Conservation (phyloP, 352 stramenopile species). For the Pythium volutum region DNA sequence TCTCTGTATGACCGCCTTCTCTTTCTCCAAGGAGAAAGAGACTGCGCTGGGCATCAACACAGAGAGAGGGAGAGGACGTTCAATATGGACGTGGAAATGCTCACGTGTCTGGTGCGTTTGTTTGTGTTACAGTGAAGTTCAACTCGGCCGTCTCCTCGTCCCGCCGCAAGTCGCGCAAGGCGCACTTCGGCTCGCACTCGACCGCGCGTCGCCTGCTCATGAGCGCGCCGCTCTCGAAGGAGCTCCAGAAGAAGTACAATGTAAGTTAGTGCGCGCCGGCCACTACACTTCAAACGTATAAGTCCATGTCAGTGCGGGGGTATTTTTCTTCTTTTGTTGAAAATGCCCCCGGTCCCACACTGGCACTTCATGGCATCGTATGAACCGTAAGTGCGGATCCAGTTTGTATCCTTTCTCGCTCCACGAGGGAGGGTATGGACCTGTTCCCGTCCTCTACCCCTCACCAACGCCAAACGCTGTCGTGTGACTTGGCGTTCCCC, state of each 20-base stretch:
- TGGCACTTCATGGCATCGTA: slow-evolving; percentile 90
- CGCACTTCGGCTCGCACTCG: slow-evolving; percentile 98
- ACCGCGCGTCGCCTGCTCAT: slow-evolving; percentile 96
- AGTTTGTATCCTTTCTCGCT: not conserved
- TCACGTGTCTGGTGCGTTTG: slow-evolving; percentile 3
- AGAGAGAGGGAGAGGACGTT: not conserved
- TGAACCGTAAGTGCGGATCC: slow-evolving; percentile 78
- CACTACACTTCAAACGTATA: slow-evolving; percentile 86
- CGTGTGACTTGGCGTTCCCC: not conserved
- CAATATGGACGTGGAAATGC: not conserved
- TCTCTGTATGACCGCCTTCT: not conserved
- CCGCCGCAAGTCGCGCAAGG: slow-evolving; percentile 98
- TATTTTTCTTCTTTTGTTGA: not conserved
- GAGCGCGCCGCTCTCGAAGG: slow-evolving; percentile 98
- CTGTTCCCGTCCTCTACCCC: slow-evolving; percentile 1
- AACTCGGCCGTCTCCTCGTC: slow-evolving; percentile 93
- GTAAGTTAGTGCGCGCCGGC: slow-evolving; percentile 85
- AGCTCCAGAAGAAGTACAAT: slow-evolving; percentile 99
- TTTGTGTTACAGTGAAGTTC: slow-evolving; percentile 87
- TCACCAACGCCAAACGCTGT: not conserved
- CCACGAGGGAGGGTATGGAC: not conserved
- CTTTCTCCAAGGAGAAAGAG: not conserved
- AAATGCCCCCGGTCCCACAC: slow-evolving; percentile 21
- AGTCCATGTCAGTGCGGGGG: slow-evolving; percentile 79
- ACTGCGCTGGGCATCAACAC: not conserved